Base-by-base conservation (phyloP, 257 asterid species). In the Anisodus tanguticus region DNA sequence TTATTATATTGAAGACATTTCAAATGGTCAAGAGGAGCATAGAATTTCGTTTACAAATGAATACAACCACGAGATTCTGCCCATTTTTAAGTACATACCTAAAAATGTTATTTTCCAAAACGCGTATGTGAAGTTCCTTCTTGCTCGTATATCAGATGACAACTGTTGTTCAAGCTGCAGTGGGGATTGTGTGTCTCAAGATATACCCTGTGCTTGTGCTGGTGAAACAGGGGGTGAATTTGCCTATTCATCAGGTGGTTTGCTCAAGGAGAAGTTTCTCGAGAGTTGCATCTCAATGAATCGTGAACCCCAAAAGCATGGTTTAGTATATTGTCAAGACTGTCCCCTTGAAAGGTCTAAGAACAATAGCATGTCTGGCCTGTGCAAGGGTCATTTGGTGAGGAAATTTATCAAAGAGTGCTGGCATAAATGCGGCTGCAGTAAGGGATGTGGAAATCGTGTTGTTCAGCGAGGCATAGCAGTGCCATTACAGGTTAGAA, bases 341-440 rank as follows among this genome's bases (percentile, higher is more conserved):
- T 95, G 98, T 90, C 98, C 98, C 58, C 76, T 90, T 71, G 97
- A 95, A 90, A 92, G 97, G 88, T 92, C 91, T 22, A 92, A 93
- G 87, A 88, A 84, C 53, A 85, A 70, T 4, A 12, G 43, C 59
- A 43, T 39, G 15, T 90, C 88, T 69, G 89, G 82, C 80, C 85
- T 86, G 57, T 94, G 98, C 88, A 89, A 85, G 71, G 97, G 98
- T 35, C 98, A 95, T 62, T 41, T 89, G 39, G 83, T 82, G 59
- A 90, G 90, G 86, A 93, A 88, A 70, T 95, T 95, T 83, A 90
- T 95, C 55, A 95, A 95, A 85, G 98, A 95, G 71, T 95, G 98
- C 86, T 94, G 98, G 98, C 90, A 88, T 78, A 95, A 93, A 88
- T 95, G 98, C 64, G 94, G 98, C 64, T 95, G 98, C 88, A 83